Evolutionary conservation across 441 rosid species (phyloP), one percentile per base, ranked within the genome.

Genomic region (Raphanus hybrid): DNA sequence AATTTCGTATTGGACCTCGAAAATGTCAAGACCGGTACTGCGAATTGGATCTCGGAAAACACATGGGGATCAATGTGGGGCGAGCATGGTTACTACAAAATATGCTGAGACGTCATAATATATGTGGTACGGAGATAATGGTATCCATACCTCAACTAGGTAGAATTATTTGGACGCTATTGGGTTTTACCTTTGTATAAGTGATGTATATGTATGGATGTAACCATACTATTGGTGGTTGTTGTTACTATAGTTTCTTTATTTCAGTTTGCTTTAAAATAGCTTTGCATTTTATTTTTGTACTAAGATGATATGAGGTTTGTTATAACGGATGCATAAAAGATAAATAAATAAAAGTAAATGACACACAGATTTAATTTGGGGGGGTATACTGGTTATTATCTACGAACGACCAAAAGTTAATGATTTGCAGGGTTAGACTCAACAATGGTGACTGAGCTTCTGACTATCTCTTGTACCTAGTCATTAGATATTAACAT

Each of bases 41-140:
- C 92, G n/a, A n/a, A 74, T 77, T 88, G 92, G 92, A 88, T 90
- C 69, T 81, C 86, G 9, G 89, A 88, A 89, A 90, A 90, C 84
- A 87, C 95, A 0, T 87, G 92, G 95, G 95, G 95, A 10, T 75
- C 79, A 8, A 82, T 54, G 82, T 90, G 94, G 92, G 94, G 94
- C 0, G 92, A 90, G 83, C 69, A 85, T 3, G 92, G 91, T 29
- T 90, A 88, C 74, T 90, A 90, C 85, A 88, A 81, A 84, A 88
- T 88, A 74, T 88, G 94, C 85, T 83, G 73, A 91, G 92, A 8
- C 85, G 83, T 72, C 75, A 79, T 20, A 86, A 90, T 35, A 74
- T 87, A 0, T 90, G 94, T 71, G 91, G 94, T 29, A 87, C 87
- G 20, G 94, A 88, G 69, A 85, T 92, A 12, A 88, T 90, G 92